Evolutionary conservation across 495 filamentous ascomycete species (phyloP), one percentile per base, ranked within the genome.

Genomic region (Daldinia decipiens): DNA sequence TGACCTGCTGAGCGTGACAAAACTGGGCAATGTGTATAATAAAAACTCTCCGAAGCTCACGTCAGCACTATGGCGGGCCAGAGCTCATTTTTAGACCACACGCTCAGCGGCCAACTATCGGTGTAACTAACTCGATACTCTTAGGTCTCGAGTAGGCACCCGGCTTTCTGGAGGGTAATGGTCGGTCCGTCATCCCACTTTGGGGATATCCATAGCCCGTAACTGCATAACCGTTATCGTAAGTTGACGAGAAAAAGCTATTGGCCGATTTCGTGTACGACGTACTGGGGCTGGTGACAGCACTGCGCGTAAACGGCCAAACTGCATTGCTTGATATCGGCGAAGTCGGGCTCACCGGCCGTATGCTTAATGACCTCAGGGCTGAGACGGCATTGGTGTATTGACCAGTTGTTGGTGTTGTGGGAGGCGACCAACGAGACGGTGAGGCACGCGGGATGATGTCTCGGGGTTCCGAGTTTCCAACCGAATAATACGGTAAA

Each of bases 361-460:
- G 79, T 66, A 80, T 79, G 36, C 76, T 83, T 40, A 83, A 65
- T 39, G 82, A 82, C 68, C 80, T 80, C 59, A 84, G 74, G 0
- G 82, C 81, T 45, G 80, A 78, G 51, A 84, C 77, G 62, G 83
- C 82, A 29, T 78, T 83, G 17, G 71, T 63, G 53, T 77, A 74
- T 27, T 78, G 76, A 21, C 73, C 71, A 34, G 68, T 77, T 26
- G 73, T 76, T 29, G 82, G 82, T 21, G 81, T 79, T 8, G 79
- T 76, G 56, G 82, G 82, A 45, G 82, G 81, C 11, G 82, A 81
- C 66, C 71, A 76, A 59, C 83, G 78, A 32, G 82, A 84, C 7
- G 83, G 82, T n/a, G 82, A 84, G 27, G 83, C 83, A 60, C 82
- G 83, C 59, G 83, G 83, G 56, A 85, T 79, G 65, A 84, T 85